phyloP scores from a whole-genome alignment of 2,329 filamentous ascomycete species.

The Sclerotinia trifoliorum region DNA sequence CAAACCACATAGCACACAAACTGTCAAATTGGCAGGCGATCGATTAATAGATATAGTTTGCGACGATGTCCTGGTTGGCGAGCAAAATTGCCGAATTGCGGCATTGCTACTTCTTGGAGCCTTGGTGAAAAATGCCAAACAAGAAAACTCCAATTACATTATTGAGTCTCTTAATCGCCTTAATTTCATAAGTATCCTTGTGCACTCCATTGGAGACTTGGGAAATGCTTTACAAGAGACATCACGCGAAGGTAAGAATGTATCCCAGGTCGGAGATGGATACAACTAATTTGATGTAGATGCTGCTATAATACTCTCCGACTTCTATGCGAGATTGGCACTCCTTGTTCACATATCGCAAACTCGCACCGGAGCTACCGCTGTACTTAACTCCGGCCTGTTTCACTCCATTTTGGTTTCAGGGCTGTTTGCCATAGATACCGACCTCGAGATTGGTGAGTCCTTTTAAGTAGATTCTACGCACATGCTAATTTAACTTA shows the following conservation, averaged over 20 bases:
- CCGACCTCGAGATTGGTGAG: constrained; percentile 77
- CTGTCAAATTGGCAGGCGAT: constrained; percentile 77
- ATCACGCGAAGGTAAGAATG: constrained; percentile 52
- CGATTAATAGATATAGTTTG: constrained; percentile 82
- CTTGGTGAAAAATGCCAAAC: constrained; percentile 69
- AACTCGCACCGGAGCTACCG: constrained; percentile 77
- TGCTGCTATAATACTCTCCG: constrained; percentile 44
- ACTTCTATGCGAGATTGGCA: constrained; percentile 70
- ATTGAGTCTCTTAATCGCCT: constrained; percentile 77
- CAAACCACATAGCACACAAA: constrained; percentile 57
- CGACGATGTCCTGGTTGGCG: constrained; percentile 87
- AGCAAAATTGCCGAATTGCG: constrained; percentile 77
- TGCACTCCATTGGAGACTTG: constrained; percentile 81
- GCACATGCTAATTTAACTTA: constrained; percentile 27
- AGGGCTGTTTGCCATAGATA: constrained; percentile 83
- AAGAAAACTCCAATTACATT: constrained; percentile 70
- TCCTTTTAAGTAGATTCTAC: constrained; percentile 22
- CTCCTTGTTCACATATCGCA: constrained; percentile 83
- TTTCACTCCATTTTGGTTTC: constrained; percentile 80
- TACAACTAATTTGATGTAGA: constrained; percentile 30
- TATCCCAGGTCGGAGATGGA: neutral
- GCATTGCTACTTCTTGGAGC: constrained; percentile 82
- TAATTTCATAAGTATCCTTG: constrained; percentile 87
- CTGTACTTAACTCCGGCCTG: constrained; percentile 85
- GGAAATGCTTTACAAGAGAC: constrained; percentile 67